Evolutionary conservation across 257 asterid species (phyloP).

Genomic region (Petrea volubilis): DNA sequence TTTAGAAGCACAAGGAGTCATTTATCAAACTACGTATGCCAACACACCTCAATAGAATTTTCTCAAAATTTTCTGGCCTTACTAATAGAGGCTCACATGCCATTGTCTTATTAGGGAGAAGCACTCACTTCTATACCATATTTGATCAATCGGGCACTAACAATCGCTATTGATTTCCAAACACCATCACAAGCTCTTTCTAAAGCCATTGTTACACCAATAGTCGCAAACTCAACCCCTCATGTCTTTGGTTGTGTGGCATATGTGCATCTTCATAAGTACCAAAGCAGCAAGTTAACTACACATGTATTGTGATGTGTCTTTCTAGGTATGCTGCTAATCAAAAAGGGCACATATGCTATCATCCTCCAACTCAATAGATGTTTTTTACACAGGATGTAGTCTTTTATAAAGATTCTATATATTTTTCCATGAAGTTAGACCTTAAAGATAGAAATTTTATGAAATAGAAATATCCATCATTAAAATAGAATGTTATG

Average conservation of each 20-base stretch:
- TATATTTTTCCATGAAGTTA: neutral
- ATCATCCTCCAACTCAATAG: no score
- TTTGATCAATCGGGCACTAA: neutral
- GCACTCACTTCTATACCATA: neutral
- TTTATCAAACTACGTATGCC: constrained; percentile 2
- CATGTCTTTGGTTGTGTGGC: neutral
- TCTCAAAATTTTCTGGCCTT: neutral
- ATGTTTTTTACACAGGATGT: neutral
- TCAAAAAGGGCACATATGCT: no score
- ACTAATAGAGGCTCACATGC: no score
- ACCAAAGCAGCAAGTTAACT: neutral
- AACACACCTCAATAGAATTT: constrained; percentile 10
- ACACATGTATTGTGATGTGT: no score
- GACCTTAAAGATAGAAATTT: neutral
- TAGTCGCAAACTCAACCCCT: neutral
- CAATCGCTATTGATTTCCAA: neutral
- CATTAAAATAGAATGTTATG: no score
- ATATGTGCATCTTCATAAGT: no score
- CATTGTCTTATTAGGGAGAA: neutral
- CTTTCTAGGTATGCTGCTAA: no score
- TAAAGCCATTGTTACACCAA: neutral
- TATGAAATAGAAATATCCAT: no score
- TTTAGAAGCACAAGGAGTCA: neutral
- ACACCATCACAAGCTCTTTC: no score
- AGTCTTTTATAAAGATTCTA: neutral